phyloP scores from a whole-genome alignment of 768 basidiomycete genomes.

The Russula abietina region DNA sequence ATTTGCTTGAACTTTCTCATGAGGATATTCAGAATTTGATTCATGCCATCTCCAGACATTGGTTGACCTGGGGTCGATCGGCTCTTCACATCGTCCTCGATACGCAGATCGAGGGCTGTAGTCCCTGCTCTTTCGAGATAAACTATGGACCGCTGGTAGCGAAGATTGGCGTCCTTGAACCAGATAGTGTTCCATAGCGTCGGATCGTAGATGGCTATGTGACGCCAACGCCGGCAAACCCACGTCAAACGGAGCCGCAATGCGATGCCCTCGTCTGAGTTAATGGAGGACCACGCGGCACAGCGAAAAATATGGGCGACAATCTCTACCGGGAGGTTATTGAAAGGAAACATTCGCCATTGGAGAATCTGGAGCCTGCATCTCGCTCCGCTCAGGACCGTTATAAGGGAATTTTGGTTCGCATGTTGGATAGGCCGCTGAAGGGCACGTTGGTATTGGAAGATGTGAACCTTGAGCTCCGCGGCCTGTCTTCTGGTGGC shows the following conservation, averaged over 20 bases:
- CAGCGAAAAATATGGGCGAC: constrained; percentile 57
- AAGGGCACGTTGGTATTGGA: not conserved
- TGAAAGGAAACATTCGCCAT: constrained; percentile 47
- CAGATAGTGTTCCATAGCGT: constrained; percentile 47
- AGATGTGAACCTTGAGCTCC: constrained; percentile 11
- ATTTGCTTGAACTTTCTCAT: constrained; percentile 51
- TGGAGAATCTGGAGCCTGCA: constrained; percentile 28
- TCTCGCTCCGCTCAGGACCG: constrained; percentile 1
- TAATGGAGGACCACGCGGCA: constrained; percentile 46
- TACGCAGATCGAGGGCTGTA: constrained; percentile 54
- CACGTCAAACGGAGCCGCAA: constrained; percentile 49
- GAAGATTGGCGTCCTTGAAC: constrained; percentile 46
- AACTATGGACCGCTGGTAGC: constrained; percentile 46
- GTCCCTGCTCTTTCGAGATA: constrained; percentile 55
- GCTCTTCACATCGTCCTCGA: constrained; percentile 38
- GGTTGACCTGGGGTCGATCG: constrained; percentile 10
- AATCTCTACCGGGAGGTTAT: constrained; percentile 60
- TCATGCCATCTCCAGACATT: constrained; percentile 42
- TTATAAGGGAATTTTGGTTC: not conserved
- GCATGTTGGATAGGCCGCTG: not conserved
- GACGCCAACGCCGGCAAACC: constrained; percentile 42
- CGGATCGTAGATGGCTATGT: constrained; percentile 27
- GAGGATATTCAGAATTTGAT: constrained; percentile 44
- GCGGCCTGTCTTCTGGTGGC: not conserved
- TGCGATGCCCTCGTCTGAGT: constrained; percentile 22